Evolutionary conservation across 2,329 filamentous ascomycete genomes (phyloP), one percentile per base, ranked within the genome.

Genomic region (Fusarium tricinctum): DNA sequence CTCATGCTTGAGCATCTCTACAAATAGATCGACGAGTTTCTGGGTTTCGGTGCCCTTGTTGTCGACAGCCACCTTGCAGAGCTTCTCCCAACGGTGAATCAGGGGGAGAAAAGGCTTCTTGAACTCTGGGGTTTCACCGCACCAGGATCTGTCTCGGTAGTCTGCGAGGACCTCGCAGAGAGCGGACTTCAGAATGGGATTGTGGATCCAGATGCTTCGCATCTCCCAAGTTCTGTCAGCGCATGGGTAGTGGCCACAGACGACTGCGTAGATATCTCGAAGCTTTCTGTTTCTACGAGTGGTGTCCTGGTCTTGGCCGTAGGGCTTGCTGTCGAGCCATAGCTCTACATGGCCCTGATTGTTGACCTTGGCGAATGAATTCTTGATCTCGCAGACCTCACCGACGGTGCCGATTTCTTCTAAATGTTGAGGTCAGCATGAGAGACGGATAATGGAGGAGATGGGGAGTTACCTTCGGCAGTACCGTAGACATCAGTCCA

Each of bases 281-380:
- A 50, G 19, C n/a, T 15, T 17, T n/a, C 48, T 43, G n/a, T 19
- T 23, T 10, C 40, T 19, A 7, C 15, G 14, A 13, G 42, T 6
- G 1, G 20, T 23, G 2, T 50, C 39, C 12, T 43, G 7, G 2
- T 43, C 28, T 5, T 26, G 17, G 1, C 23, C 20, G 2, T n/a
- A 30, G 7, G 38, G 35, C 30, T 43, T 46, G 13, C 39, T 12
- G 14, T 58, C 33, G 1, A 58, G 49, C 49, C 42, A 58, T n/a
- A 38, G 33, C 5, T 22, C 8, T 0, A 54, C n/a, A 0, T 7
- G 0, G 5, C 22, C 39, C 17, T 0, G 1, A 0, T 3, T 0
- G 23, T 19, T 1, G 9, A 39, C 6, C 2, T 33, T 3, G 17
- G 55, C 48, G 26, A 33, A 58, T 17, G 17, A 19, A 7, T 58